phyloP scores from a whole-genome alignment of 768 basidiomycete species.

The Panus rudis region DNA sequence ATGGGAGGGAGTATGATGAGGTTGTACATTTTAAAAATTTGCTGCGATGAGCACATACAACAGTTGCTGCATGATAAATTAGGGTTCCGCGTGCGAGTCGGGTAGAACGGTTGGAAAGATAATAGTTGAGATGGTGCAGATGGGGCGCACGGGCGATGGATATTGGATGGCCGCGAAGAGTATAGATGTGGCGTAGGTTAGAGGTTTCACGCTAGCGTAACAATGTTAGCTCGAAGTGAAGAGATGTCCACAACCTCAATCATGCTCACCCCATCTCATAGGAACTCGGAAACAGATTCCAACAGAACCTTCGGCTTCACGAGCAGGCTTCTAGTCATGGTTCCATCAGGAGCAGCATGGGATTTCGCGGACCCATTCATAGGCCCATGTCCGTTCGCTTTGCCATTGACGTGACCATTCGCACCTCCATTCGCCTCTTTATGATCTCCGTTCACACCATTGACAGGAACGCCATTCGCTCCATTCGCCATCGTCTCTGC shows the following conservation, averaged over 20 bases:
- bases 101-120: not conserved
- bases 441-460: not conserved
- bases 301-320: slow-evolving; percentile 24
- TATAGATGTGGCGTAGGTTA: not conserved
- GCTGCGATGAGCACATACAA: not conserved
- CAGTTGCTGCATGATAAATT: no score
- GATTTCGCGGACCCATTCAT: not conserved
- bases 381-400: not conserved
- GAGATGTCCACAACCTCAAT: no score
- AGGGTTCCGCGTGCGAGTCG: not conserved
- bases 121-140: not conserved
- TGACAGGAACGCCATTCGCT: not conserved
- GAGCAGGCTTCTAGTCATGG: slow-evolving; percentile 15
- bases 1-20: not conserved
- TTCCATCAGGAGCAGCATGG: not conserved
- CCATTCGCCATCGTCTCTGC: not conserved
- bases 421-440: no score
- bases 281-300: slow-evolving; percentile 18
- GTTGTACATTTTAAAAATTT: not conserved
- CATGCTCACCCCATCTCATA: no score
- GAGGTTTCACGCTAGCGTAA: not conserved
- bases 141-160: not conserved
- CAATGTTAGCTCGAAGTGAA: not conserved
- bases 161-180: not conserved
- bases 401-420: slow-evolving; percentile 2